Base-by-base conservation (phyloP, 768 basidiomycete genomes). In the Suillus brevipes region DNA sequence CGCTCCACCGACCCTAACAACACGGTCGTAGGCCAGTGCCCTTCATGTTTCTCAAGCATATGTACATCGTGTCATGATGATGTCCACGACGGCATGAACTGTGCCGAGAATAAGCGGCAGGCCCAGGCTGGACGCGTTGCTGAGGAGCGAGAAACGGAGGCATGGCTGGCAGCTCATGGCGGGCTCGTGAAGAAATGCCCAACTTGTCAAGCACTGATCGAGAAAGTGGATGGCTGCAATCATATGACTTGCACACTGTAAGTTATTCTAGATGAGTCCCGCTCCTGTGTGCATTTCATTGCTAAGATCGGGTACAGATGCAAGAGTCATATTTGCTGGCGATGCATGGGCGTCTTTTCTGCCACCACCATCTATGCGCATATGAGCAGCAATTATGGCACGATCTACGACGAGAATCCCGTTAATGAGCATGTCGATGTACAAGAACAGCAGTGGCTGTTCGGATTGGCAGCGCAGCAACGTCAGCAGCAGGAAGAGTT, bases 271-370 rank as follows among this genome's bases (percentile, higher is more conserved):
- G 20, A 28, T 12, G 10, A 2, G 4, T 38, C 16, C 20, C 1
- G 0, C 4, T 20, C 20, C 31, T 34, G 12, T 43, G 20, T 1
- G n/a, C 2, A 43, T 40, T 16, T 38, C 20, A 36, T 34, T 63
- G 28, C 45, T 42, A 20, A 1, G 20, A 23, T 43, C 37, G 28
- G 28, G 38, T 20, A 10, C 25, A 88, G 83, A 57, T 94, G 92
- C 72, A 81, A 84, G 57, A 89, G 88, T 1, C 92, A 94, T 73
- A 87, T 89, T 2, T 94, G 92, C 67, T 94, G 92, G 92, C 73
- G 74, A 9, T 89, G 88, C 64, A 72, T 85, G 77, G 73, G 73
- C 9, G 58, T 77, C 6, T 87, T 87, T 56, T 65, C 64, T 0
- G 23, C 4, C 0, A 64, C 38, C 0, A 69, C 72, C 6, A 77